Conservation (phyloP, 495 filamentous ascomycete genomes). For the Aspergillus steynii region DNA sequence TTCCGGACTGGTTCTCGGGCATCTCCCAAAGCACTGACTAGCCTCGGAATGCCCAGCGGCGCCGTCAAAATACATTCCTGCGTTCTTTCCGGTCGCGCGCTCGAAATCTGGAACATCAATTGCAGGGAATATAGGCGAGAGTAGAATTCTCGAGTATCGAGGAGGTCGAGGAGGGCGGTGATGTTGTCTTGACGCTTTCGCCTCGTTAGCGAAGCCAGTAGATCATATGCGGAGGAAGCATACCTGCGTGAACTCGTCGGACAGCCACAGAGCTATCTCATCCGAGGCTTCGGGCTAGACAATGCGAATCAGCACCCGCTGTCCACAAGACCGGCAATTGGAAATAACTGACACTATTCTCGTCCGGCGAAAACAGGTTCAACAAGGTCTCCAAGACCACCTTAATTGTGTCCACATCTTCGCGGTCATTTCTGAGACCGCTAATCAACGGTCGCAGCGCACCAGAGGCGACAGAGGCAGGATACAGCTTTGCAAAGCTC, state of each 20-base stretch:
- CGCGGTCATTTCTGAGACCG: slow-evolving; percentile 80
- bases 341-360: slow-evolving; percentile 57
- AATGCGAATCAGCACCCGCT: slow-evolving; percentile 27
- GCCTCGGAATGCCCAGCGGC: slow-evolving; percentile 80
- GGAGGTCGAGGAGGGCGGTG: slow-evolving; percentile 81
- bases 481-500: slow-evolving; percentile 94
- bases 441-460: slow-evolving; percentile 83
- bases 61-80: slow-evolving; percentile 92
- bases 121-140: slow-evolving; percentile 90
- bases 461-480: slow-evolving; percentile 93
- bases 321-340: neutral
- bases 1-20: slow-evolving; percentile 85
- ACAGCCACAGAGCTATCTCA: slow-evolving; percentile 94
- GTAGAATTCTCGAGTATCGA: slow-evolving; percentile 88
- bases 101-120: slow-evolving; percentile 80
- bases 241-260: slow-evolving; percentile 96
- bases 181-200: slow-evolving; percentile 90
- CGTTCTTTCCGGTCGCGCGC: slow-evolving; percentile 88
- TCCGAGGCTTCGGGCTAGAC: slow-evolving; percentile 87
- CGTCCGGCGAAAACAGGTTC: slow-evolving; percentile 83
- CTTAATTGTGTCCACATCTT: slow-evolving; percentile 96
- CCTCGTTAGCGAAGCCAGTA: slow-evolving; percentile 42
- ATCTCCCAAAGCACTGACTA: slow-evolving; percentile 84
- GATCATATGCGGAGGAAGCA: slow-evolving; percentile 14
- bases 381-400: slow-evolving; percentile 91